These are phyloP conservation scores for Colletotrichum shisoi DNA, from an alignment of 2,329 filamentous ascomycete genomes.

Conservation along the genomic window DNA sequence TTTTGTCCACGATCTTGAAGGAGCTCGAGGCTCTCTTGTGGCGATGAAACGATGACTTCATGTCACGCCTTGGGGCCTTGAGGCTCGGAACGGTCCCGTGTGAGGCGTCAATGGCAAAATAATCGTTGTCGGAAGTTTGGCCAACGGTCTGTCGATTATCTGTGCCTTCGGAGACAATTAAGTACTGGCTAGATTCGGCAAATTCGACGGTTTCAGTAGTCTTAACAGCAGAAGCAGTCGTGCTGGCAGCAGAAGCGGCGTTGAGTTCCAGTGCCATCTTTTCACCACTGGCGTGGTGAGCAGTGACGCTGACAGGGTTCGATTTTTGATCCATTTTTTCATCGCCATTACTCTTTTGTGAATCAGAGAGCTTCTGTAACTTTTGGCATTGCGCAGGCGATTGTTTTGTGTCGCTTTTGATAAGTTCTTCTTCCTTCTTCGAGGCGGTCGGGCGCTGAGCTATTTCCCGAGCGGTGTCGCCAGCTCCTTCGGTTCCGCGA, in stretches of 20 bases:
- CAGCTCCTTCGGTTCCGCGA: neutral
- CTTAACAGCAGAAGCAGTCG: neutral
- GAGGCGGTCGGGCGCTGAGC: neutral
- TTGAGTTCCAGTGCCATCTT: neutral
- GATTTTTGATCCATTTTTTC: neutral
- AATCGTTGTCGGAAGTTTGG: neutral
- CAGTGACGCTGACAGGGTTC: neutral
- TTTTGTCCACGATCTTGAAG: conserved; percentile 24
- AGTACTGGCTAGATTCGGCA: neutral
- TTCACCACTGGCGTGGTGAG: neutral
- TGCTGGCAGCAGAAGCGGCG: neutral
- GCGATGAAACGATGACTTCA: conserved; percentile 15
- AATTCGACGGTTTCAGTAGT: too few species aligned
- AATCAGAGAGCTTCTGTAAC: neutral
- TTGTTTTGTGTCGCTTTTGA: neutral
- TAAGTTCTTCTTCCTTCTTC: neutral
- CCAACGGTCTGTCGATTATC: too few species aligned
- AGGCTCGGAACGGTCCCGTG: neutral
- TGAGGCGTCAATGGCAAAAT: neutral
- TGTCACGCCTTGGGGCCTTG: neutral
- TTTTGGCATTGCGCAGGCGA: neutral
- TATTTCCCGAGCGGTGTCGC: neutral
- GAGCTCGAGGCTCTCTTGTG: conserved; percentile 27
- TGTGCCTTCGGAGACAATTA: neutral
- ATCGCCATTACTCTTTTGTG: neutral